Base-by-base conservation (phyloP, 2,329 filamentous ascomycete genomes). In the Pezicula rhizophila region DNA sequence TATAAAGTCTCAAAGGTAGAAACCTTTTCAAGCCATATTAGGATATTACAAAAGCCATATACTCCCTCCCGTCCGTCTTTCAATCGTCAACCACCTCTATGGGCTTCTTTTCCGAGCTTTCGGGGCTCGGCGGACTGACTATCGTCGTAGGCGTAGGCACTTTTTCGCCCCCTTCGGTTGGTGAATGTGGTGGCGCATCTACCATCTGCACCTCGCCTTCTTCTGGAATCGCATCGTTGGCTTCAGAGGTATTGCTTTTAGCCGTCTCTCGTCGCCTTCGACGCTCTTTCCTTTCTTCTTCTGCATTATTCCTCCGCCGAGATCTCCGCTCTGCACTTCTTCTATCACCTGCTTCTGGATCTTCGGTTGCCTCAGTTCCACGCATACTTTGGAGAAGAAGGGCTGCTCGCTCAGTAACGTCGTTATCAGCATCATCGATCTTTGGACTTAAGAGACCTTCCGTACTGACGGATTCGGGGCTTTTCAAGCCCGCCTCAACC, bases 381-480 rank as follows among this genome's bases (percentile, higher is more conserved):
- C 89, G 80, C 67, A 96, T 84, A 41, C 89, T 89, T 63, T 95
- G 87, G 26, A 97, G 73, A 65, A 96, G 73, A 55, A 84, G 80
- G 1, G 89, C 89, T 2, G 92, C 91, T 46, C 90, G 81, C 58
- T 91, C 86, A 3, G 89, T 91, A 25, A 97, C 82, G 55, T 95
- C 89, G 66, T 91, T 58, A 43, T 67, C 66, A 56, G 23, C 62
- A 44, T 33, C 53, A 57, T 65, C 65, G 47, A 42, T 17, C 4
- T 57, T 55, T 8, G 61, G 57, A 43, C 51, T 59, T 11, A 57
- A 40, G 4, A 57, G 26, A 26, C 59, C 63, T 17, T 71, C 70
- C 5, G 61, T 61, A 37, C 62, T 65, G 12, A 61, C 57, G 15
- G 60, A 56, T 10, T 68, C 66, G 2, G 84, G 79, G 52, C 78